Evolutionary conservation across 225 moss, liverwort and hornwort genomes (phyloP).

Genomic region (Straminergon stramineum): DNA sequence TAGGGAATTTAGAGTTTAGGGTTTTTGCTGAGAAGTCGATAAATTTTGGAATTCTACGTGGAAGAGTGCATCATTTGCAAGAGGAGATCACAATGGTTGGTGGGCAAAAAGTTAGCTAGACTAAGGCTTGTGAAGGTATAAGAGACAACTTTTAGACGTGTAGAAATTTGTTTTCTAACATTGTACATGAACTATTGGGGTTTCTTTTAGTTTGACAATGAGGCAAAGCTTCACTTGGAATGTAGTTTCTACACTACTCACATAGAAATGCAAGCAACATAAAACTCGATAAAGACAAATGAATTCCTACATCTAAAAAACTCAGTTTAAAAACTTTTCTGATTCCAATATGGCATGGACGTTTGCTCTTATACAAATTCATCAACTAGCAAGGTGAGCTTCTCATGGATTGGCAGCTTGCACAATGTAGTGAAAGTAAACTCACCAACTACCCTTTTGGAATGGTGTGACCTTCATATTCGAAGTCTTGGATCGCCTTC

Average conservation of each 20-base stretch:
- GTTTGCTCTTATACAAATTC: neutral
- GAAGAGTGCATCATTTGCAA: neutral
- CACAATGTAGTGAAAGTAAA: neutral
- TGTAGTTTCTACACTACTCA: neutral
- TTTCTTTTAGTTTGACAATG: neutral
- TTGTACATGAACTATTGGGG: neutral
- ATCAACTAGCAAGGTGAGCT: too few species aligned
- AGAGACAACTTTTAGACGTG: too few species aligned
- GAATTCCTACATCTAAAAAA: fast-evolving
- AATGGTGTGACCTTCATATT: conserved; percentile 23
- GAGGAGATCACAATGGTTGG: too few species aligned
- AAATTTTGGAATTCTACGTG: neutral
- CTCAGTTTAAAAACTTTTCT: neutral
- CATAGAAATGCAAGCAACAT: too few species aligned
- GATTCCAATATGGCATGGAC: fast-evolving
- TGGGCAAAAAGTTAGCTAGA: too few species aligned
- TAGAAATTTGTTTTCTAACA: neutral
- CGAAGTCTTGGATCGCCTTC: conserved; percentile 4
- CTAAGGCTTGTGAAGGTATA: too few species aligned
- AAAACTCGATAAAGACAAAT: neutral
- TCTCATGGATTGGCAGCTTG: neutral
- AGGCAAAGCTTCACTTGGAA: neutral
- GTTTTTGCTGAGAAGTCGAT: neutral
- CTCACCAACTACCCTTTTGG: conserved; percentile 18
- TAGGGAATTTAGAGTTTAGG: neutral